Percentiles rank a stretch among this genome's conserved stretches.
These are phyloP conservation scores for Globisporangium middletonii DNA, from an alignment of 352 stramenopile genomes.

Conservation along the genomic window DNA sequence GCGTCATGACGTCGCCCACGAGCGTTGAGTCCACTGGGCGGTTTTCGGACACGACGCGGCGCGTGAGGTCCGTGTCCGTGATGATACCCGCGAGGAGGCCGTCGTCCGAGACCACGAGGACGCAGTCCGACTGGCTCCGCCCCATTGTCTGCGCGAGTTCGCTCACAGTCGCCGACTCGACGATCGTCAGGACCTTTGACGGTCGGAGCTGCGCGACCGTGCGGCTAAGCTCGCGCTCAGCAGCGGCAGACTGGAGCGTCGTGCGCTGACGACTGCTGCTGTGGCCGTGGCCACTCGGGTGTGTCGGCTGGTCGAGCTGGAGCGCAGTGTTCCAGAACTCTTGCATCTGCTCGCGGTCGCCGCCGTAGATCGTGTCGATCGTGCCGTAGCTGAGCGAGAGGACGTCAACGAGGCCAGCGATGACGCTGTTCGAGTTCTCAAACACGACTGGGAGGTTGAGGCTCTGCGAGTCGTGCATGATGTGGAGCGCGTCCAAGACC, in stretches of 20 bases:
- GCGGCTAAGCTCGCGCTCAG: constrained; percentile 65
- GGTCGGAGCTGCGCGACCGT: constrained; percentile 78
- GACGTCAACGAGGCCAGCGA: constrained; percentile 81
- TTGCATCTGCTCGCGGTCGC: constrained; percentile 85
- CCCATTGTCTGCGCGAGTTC: constrained; percentile 86
- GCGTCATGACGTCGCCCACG: constrained; percentile 80
- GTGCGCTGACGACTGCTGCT: constrained; percentile 38
- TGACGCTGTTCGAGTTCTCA: constrained; percentile 47
- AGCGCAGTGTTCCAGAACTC: constrained; percentile 87
- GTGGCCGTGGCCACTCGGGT: constrained; percentile 28
- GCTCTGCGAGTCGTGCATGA: constrained; percentile 84
- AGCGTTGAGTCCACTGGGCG: constrained; percentile 57
- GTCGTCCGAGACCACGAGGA: constrained; percentile 88
- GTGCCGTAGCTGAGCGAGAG: constrained; percentile 83
- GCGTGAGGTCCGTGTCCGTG: constrained; percentile 89
- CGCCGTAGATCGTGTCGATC: constrained; percentile 84
- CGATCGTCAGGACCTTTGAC: constrained; percentile 87
- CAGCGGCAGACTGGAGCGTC: constrained; percentile 47
- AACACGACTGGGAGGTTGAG: constrained; percentile 78
- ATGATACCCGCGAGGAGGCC: constrained; percentile 93
- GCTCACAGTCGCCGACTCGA: constrained; percentile 72
- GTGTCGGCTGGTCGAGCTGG: constrained; percentile 65
- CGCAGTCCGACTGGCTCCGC: constrained; percentile 88
- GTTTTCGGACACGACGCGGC: constrained; percentile 78
- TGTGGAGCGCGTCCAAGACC: constrained; percentile 83